Percentiles rank a stretch among this genome's conserved stretches.
Conservation (phyloP, 495 filamentous ascomycete genomes). For the Daldinia concentrica region DNA sequence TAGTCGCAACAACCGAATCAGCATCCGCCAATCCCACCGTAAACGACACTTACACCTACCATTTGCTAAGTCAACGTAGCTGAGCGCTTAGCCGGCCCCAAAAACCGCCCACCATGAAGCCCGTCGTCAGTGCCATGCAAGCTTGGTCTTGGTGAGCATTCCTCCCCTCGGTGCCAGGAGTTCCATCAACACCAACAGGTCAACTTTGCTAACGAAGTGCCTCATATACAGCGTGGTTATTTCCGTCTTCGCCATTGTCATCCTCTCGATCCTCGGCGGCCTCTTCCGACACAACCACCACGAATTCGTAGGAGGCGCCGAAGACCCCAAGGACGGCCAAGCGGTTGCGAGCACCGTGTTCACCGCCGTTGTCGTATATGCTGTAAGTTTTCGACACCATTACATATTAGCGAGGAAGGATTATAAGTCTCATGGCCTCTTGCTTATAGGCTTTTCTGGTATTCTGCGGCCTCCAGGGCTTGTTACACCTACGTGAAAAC, state of each 20-base stretch:
- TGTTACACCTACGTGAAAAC: conserved; percentile 78
- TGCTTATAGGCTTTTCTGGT: conserved; percentile 78
- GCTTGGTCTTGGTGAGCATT: conserved; percentile 86
- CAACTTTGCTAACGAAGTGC: conserved; percentile 13
- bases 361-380: conserved; percentile 84
- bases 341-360: conserved; percentile 86
- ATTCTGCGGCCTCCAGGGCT: conserved; percentile 87
- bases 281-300: conserved; percentile 82
- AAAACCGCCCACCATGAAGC: conserved; percentile 77
- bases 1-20: not conserved
- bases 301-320: conserved; percentile 77
- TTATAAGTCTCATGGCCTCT: conserved; percentile 21
- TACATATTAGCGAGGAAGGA: not conserved
- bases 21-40: not conserved
- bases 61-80: not conserved
- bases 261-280: conserved; percentile 82
- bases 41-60: not conserved
- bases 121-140: conserved; percentile 86
- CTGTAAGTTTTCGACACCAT: conserved; percentile 62
- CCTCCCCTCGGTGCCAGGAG: not conserved
- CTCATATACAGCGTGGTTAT: conserved; percentile 74
- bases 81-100: not conserved
- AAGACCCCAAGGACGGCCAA: conserved; percentile 75
- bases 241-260: conserved; percentile 86
- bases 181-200: not conserved